Base-by-base conservation (phyloP, 495 filamentous ascomycete genomes). In the Penicillium antarcticum region DNA sequence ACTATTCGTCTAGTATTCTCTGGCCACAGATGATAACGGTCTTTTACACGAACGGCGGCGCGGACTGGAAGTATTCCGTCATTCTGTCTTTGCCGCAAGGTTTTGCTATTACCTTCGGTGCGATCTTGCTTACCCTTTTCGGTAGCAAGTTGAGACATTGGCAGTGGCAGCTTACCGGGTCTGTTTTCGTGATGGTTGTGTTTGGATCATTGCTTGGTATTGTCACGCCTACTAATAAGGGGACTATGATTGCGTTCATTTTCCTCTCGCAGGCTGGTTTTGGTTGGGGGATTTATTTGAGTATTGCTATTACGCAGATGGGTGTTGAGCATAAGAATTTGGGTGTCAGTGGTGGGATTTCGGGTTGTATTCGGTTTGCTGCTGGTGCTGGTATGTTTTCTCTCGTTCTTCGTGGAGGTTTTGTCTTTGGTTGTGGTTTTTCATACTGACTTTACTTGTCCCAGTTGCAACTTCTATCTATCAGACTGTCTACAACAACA, bases 101-200 rank as follows among this genome's bases (percentile, higher is more conserved):
- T 0, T 42, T 64, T 18, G 61, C 54, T 19, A 61, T 64, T 29
- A 40, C 53, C 16, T 52, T 58, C 13, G 61, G 61, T 51, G 61
- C 61, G 4, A 46, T 64, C 1, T 50, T 64, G 1, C 55, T 64
- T 13, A 53, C 58, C 1, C 21, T 44, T 10, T 48, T 64, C n/a
- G 61, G 61, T 16, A 55, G 55, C n/a, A 53, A 47, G 35, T 39
- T 64, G n/a, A 35, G 58, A 2, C 41, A 61, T 23, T 64, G 61
- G 61, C 61, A 61, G 35, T 64, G 61, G 61, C 57, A 61, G 42
- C 45, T 64, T 23, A 64, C 58, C 6, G 58, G 58, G 12, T 58
- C 61, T 0, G 55, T 61, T 13, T 58, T 61, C 36, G 47, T 64
- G 2, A 64, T 64, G 61, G 61, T 64, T 14, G 26, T 64, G 2